Evolutionary conservation across 495 filamentous ascomycete genomes (phyloP).

Genomic region (Glarea lozoyensis): DNA sequence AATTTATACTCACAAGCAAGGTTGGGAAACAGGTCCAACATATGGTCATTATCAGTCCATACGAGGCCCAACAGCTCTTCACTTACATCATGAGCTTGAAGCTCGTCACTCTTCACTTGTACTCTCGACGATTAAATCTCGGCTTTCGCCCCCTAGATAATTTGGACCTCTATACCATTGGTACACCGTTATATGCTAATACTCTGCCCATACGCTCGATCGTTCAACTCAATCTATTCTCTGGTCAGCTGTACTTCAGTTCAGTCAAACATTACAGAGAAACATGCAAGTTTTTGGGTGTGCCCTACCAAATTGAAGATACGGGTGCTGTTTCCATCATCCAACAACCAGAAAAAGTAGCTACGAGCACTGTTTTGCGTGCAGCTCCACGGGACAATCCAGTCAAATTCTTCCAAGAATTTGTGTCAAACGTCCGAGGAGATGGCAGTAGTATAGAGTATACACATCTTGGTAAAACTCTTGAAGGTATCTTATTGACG

Average conservation of each 20-base stretch:
- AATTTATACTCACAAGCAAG: slow-evolving; percentile 45
- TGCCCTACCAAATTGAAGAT: too few species aligned
- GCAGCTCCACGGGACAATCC: too few species aligned
- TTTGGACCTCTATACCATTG: slow-evolving; percentile 32
- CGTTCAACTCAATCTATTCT: slow-evolving; percentile 54
- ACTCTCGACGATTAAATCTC: slow-evolving; percentile 43
- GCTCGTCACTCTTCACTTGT: slow-evolving; percentile 43
- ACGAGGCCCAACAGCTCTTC: slow-evolving; percentile 49
- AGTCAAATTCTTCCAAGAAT: too few species aligned
- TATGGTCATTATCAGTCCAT: slow-evolving; percentile 53
- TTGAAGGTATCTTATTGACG: too few species aligned
- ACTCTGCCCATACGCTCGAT: slow-evolving; percentile 18
- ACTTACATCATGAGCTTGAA: slow-evolving; percentile 25
- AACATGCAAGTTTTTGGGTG: slow-evolving; percentile 45
- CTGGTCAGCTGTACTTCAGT: slow-evolving; percentile 55
- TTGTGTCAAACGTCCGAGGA: too few species aligned
- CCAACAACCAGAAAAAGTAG: too few species aligned
- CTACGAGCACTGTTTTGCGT: too few species aligned
- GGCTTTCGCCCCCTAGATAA: slow-evolving; percentile 37
- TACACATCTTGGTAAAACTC: too few species aligned
- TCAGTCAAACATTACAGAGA: slow-evolving; percentile 42
- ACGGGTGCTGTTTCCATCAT: too few species aligned
- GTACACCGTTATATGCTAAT: slow-evolving; percentile 10
- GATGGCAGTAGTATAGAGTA: too few species aligned
- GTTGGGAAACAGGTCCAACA: slow-evolving; percentile 3